A percentile compares a stretch with the other conserved stretches of the same genome.
These are phyloP conservation scores for Wickerhamiella vanderwaltii DNA, from an alignment of 805 yeast species.

Conservation along the genomic window DNA sequence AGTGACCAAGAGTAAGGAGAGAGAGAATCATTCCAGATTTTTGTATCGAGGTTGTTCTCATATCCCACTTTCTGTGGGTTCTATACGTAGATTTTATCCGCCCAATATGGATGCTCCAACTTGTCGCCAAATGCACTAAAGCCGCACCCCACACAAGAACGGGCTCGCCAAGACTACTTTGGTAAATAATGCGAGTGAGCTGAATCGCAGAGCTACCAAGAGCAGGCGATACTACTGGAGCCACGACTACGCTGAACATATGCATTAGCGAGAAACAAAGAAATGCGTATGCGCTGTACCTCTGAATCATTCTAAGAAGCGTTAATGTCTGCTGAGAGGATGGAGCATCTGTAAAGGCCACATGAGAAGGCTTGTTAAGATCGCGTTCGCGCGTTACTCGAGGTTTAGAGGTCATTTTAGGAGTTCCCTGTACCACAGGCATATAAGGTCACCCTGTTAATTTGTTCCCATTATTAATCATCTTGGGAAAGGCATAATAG, in stretches of 20 bases:
- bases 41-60: constrained; percentile 19
- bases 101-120: constrained; percentile 35
- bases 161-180: constrained; percentile 39
- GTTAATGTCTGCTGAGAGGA: too few species aligned
- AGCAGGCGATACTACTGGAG: constrained; percentile 37
- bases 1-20: constrained; percentile 37
- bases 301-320: too few species aligned
- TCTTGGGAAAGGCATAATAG: too few species aligned
- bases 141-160: constrained; percentile 37
- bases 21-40: constrained; percentile 43
- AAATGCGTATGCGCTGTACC: constrained; percentile 49
- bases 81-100: constrained; percentile 22
- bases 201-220: constrained; percentile 44
- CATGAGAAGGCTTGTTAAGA: too few species aligned
- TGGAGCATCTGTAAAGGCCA: too few species aligned
- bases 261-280: constrained; percentile 47
- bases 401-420: too few species aligned
- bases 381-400: too few species aligned
- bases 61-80: constrained; percentile 34
- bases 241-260: constrained; percentile 38
- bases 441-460: too few species aligned
- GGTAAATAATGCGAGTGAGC: constrained; percentile 51
- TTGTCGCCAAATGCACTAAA: constrained; percentile 41
- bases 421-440: too few species aligned
- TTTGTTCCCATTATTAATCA: too few species aligned